Evolutionary conservation across 805 yeast genomes (phyloP).

Genomic region (Saturnispora sanitii): DNA sequence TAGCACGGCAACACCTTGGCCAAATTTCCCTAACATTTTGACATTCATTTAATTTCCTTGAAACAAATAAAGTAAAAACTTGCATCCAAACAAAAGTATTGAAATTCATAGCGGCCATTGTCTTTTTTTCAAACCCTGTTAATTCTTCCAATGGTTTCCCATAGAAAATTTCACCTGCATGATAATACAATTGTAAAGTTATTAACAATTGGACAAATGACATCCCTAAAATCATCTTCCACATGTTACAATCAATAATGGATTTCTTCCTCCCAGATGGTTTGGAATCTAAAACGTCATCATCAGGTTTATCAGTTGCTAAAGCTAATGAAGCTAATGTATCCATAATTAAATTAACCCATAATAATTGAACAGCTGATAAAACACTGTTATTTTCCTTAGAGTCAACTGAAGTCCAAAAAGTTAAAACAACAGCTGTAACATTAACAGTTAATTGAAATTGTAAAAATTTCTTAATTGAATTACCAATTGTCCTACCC

Average conservation of each 20-base stretch:
- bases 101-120: slow-evolving; percentile 78
- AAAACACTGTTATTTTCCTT: slow-evolving; percentile 73
- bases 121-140: slow-evolving; percentile 38
- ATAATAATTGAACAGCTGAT: slow-evolving; percentile 92
- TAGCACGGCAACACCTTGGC: slow-evolving; percentile 50
- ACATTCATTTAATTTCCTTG: slow-evolving; percentile 84
- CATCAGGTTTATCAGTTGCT: slow-evolving; percentile 95
- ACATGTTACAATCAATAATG: slow-evolving; percentile 82
- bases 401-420: slow-evolving; percentile 85
- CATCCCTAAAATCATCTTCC: slow-evolving; percentile 97
- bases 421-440: slow-evolving; percentile 92
- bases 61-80: slow-evolving; percentile 83
- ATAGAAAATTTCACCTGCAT: slow-evolving; percentile 55
- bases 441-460: slow-evolving; percentile 94
- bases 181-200: slow-evolving; percentile 76
- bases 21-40: slow-evolving; percentile 42
- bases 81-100: slow-evolving; percentile 98
- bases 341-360: slow-evolving; percentile 98
- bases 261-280: slow-evolving; percentile 79
- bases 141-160: slow-evolving; percentile 17
- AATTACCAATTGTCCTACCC: slow-evolving; percentile 95
- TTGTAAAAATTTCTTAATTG: slow-evolving; percentile 92
- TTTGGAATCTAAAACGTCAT: slow-evolving; percentile 60
- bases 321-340: slow-evolving; percentile 95
- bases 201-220: slow-evolving; percentile 66